These are phyloP conservation scores for Fulvia fulva DNA, from an alignment of 2,329 filamentous ascomycete species.

Conservation along the genomic window DNA sequence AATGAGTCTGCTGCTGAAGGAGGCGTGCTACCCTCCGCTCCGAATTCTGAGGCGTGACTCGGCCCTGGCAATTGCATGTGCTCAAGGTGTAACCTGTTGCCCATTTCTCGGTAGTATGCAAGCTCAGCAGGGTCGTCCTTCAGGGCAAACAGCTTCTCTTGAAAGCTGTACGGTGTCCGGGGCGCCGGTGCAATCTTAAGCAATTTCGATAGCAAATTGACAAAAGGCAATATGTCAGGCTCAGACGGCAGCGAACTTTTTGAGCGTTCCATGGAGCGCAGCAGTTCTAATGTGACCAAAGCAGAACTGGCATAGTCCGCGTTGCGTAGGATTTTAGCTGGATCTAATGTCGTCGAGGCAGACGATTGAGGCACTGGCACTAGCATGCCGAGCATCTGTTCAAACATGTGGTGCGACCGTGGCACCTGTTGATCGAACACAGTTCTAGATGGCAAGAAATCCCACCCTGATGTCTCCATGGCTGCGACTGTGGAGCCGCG, in stretches of 20 bases:
- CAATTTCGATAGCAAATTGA: background rate
- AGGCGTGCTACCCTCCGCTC: background rate
- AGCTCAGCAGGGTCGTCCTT: background rate
- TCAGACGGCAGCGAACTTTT: background rate
- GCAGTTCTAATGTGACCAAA: slow-evolving; percentile 19
- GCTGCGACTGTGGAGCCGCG: background rate
- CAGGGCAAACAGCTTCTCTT: background rate
- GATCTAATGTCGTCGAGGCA: no score
- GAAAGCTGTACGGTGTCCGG: background rate
- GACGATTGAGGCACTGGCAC: slow-evolving; percentile 3
- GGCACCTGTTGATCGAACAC: slow-evolving; percentile 9
- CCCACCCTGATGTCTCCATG: slow-evolving; percentile 12
- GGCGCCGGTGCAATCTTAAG: slow-evolving; percentile 2
- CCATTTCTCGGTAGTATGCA: slow-evolving; percentile 1
- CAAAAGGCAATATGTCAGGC: slow-evolving; percentile 2
- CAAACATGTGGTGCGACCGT: slow-evolving; percentile 8
- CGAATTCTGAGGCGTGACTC: background rate
- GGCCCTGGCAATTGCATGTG: background rate
- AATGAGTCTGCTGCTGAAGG: background rate
- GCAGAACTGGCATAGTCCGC: slow-evolving; percentile 21
- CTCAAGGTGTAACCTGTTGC: background rate
- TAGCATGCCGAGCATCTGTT: slow-evolving; percentile 16
- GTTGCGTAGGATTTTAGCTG: background rate
- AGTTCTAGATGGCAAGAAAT: slow-evolving; percentile 15
- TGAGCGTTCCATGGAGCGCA: background rate